A percentile compares a stretch with the other conserved stretches of the same genome.
Conservation (phyloP, 495 filamentous ascomycete genomes). For the Jackrogersella multiformis region DNA sequence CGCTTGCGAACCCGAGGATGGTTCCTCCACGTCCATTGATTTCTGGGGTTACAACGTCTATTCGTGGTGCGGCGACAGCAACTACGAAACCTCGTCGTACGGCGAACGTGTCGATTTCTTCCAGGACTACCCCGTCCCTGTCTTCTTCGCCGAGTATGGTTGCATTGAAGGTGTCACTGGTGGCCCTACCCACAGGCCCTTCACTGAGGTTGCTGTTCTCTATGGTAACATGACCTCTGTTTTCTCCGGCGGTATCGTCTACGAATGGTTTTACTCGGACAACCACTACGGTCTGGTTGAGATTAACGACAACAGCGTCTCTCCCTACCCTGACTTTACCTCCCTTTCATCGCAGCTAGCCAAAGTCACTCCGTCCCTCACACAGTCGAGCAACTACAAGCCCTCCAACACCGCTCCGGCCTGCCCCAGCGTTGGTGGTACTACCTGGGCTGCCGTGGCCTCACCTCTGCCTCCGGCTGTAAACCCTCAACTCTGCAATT, state of each 20-base stretch:
- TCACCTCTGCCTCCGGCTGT: conserved; percentile 84
- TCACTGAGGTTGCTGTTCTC: conserved; percentile 83
- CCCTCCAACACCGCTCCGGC: conserved; percentile 76
- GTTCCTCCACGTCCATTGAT: conserved; percentile 72
- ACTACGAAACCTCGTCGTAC: conserved; percentile 77
- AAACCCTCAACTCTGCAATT: conserved; percentile 77
- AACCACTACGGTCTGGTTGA: conserved; percentile 91
- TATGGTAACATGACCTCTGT: conserved; percentile 79
- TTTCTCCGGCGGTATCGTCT: conserved; percentile 94
- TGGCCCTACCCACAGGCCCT: conserved; percentile 72
- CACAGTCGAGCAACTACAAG: conserved; percentile 73
- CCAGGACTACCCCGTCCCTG: conserved; percentile 83
- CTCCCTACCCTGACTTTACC: conserved; percentile 74
- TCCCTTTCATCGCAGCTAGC: conserved; percentile 76
- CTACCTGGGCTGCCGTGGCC: conserved; percentile 72
- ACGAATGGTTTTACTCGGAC: conserved; percentile 92
- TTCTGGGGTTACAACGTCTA: conserved; percentile 99
- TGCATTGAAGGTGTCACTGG: conserved; percentile 69
- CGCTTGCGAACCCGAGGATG: conserved; percentile 74
- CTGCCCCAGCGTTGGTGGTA: conserved; percentile 71
- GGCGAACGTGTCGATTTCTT: conserved; percentile 84
- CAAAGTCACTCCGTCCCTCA: conserved; percentile 68
- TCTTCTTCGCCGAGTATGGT: conserved; percentile 98
- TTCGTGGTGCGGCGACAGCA: conserved; percentile 91
- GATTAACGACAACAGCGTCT: conserved; percentile 64